Percentiles rank a stretch among this genome's conserved stretches.
Evolutionary conservation across 2,329 filamentous ascomycete genomes (phyloP).

Genomic region (Basipetospora chlamydospora): DNA sequence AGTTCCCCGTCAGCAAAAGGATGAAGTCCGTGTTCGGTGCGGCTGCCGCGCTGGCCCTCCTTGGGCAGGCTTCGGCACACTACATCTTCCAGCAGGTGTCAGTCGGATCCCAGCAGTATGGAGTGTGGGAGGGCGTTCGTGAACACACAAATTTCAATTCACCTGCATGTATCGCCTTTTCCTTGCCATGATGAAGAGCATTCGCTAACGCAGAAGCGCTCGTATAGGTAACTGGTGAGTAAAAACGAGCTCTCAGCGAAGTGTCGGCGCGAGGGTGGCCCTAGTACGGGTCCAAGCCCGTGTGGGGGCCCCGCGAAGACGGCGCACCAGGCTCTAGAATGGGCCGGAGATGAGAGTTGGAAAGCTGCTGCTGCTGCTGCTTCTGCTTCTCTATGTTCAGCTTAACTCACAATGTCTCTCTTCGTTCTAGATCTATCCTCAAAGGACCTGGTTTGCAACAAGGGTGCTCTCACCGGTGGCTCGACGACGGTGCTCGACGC

Average conservation of each 20-base stretch:
- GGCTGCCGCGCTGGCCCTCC: background rate
- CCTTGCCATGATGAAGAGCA: too few relatives aligned
- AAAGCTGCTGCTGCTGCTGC: background rate
- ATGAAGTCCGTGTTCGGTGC: conserved; percentile 4
- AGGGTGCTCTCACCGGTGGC: conserved; percentile 16
- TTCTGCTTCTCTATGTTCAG: background rate
- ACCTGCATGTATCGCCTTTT: conserved; percentile 11
- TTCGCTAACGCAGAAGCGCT: too few relatives aligned
- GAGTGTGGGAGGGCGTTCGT: conserved; percentile 19
- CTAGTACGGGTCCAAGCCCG: too few relatives aligned
- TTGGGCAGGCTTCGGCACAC: conserved; percentile 10
- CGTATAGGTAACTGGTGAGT: too few relatives aligned
- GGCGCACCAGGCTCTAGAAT: background rate
- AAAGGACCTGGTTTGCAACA: conserved; percentile 23
- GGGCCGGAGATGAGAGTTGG: background rate
- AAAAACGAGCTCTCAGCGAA: too few relatives aligned
- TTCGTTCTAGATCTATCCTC: conserved; percentile 20
- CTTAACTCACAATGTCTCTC: background rate
- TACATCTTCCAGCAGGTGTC: conserved; percentile 18
- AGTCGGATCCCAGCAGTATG: conserved; percentile 12
- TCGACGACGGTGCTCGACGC: conserved; percentile 17
- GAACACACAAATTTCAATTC: conserved; percentile 23
- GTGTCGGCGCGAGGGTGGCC: too few relatives aligned
- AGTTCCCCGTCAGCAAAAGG: background rate
- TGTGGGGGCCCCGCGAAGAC: background rate